A percentile compares a stretch with the other conserved stretches of the same genome.
Evolutionary conservation across 78 protist genomes (phyloP).

Genomic region (Dictyostelium capitatum): DNA sequence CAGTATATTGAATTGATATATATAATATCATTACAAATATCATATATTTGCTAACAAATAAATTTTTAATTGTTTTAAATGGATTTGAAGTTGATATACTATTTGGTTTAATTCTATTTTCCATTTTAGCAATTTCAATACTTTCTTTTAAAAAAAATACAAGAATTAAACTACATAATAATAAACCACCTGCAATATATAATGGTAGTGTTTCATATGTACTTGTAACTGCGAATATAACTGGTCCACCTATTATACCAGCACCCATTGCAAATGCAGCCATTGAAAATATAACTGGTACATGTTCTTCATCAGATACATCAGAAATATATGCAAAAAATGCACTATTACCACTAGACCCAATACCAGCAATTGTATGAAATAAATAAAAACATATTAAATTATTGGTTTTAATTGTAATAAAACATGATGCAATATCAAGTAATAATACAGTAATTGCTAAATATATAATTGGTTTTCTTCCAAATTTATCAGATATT

Average conservation of each 20-base stretch:
- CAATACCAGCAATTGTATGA: slow-evolving; percentile 31
- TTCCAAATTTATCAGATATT: slow-evolving; percentile 21
- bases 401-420: background rate
- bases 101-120: background rate
- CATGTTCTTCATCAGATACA: background rate
- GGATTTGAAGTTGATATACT: slow-evolving; percentile 14
- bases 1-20: background rate
- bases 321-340: slow-evolving; percentile 10
- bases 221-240: background rate
- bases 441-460: background rate
- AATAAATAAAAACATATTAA: background rate
- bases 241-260: slow-evolving; percentile 11
- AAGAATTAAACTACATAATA: background rate
- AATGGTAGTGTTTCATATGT: background rate
- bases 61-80: slow-evolving; percentile 2
- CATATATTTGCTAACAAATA: background rate
- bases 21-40: background rate
- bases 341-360: background rate
- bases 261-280: background rate
- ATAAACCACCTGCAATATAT: background rate
- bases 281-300: background rate
- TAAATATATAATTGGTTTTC: background rate
- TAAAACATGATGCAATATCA: background rate
- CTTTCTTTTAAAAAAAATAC: background rate
- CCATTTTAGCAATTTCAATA: background rate